Conservation (phyloP, 371 early-diverging fungal species). For the Rhizopus arrhizus region DNA sequence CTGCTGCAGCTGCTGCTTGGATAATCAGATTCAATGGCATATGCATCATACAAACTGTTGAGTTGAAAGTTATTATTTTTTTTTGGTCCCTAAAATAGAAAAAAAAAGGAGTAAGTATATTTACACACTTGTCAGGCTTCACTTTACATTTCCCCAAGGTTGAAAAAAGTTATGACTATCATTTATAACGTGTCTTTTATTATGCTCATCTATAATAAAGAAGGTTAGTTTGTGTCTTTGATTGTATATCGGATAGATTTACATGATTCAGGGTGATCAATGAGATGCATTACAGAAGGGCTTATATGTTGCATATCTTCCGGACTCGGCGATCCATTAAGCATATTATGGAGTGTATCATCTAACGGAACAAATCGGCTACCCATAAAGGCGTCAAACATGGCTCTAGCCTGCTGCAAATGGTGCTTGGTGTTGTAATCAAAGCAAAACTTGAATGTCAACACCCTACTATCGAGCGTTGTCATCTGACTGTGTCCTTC, state of each 20-base stretch:
- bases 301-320: constrained; percentile 32
- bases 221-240: background rate
- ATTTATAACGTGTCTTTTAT: constrained; percentile 3
- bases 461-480: constrained; percentile 16
- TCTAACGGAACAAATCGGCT: constrained; percentile 27
- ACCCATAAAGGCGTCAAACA: constrained; percentile 29
- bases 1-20: constrained; percentile 9
- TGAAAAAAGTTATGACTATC: constrained; percentile 10
- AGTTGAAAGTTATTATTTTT: background rate
- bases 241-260: constrained; percentile 2
- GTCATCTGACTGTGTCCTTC: background rate
- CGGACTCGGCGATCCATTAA: constrained; percentile 26
- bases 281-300: constrained; percentile 32
- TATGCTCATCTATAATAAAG: constrained; percentile 17
- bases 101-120: background rate
- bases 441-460: constrained; percentile 22
- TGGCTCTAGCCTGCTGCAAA: constrained; percentile 14
- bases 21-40: constrained; percentile 2
- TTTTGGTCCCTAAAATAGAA: background rate
- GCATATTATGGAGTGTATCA: constrained; percentile 21
- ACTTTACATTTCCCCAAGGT: constrained; percentile 7
- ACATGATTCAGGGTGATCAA: constrained; percentile 34
- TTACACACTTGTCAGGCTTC: background rate
- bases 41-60: background rate
- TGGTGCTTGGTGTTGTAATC: constrained; percentile 23